phyloP scores from a whole-genome alignment of 1,284 basidiomycete species.

The Ustanciosporium gigantosporum region DNA sequence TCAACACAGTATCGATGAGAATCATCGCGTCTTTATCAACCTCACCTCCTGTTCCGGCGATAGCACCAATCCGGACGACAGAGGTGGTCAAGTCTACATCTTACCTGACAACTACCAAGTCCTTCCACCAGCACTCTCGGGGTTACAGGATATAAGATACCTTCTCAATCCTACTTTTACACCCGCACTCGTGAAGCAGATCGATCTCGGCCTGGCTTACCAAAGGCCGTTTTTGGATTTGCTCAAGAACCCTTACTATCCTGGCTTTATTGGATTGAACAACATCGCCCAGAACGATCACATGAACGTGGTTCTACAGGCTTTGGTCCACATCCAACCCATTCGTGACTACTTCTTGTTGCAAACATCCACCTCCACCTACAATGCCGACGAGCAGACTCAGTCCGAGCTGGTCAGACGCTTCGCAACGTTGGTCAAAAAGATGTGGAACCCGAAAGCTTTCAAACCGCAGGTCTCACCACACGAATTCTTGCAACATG shows the following conservation, averaged over 20 bases:
- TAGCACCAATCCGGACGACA: no score
- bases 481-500: slow-evolving; percentile 97
- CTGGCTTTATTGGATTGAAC: slow-evolving; percentile 94
- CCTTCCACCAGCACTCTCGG: slow-evolving; percentile 85
- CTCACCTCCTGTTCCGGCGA: no score
- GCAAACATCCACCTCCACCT: slow-evolving; percentile 1
- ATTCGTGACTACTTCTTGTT: slow-evolving; percentile 74
- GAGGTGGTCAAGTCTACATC: slow-evolving; percentile 94
- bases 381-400: no score
- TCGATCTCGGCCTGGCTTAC: slow-evolving; percentile 65
- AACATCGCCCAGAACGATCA: slow-evolving; percentile 97
- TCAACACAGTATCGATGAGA: slow-evolving; percentile 93
- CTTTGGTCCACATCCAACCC: slow-evolving; percentile 85
- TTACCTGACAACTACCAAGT: slow-evolving; percentile 97
- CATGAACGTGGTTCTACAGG: slow-evolving; percentile 94
- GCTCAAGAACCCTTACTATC: slow-evolving; percentile 76
- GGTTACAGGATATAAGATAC: slow-evolving; percentile 91
- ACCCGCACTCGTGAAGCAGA: slow-evolving; percentile 65
- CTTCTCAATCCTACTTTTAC: slow-evolving; percentile 83
- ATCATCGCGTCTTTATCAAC: slow-evolving; percentile 98
- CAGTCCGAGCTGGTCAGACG: slow-evolving; percentile 78
- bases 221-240: slow-evolving; percentile 67
- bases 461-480: slow-evolving; percentile 97
- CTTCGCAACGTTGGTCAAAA: slow-evolving; percentile 76
- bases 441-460: slow-evolving; percentile 78